Evolutionary conservation across 1,284 basidiomycete species (phyloP).

Genomic region (Rhodotorula mucilaginosa): DNA sequence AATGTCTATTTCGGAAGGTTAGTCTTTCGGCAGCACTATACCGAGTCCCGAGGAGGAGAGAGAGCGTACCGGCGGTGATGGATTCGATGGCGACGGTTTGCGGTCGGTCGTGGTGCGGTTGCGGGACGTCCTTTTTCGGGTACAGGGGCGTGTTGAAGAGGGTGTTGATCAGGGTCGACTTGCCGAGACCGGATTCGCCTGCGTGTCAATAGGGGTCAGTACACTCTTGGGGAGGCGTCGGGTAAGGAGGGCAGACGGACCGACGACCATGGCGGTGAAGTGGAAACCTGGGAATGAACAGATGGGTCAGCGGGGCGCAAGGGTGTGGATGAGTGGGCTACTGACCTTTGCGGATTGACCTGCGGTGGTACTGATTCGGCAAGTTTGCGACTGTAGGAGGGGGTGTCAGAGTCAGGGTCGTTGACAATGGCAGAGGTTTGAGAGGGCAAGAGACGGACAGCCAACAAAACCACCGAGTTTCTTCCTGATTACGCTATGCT

Average conservation of each 20-base stretch:
- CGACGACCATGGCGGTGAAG: constrained; percentile 94
- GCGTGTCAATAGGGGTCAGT: constrained; percentile 25
- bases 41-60: not conserved
- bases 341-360: constrained; percentile 68
- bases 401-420: not conserved
- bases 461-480: constrained; percentile 79
- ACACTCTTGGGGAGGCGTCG: constrained; percentile 18
- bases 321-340: not conserved
- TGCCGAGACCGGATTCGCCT: constrained; percentile 97
- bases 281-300: constrained; percentile 62
- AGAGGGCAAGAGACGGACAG: constrained; percentile 36
- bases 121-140: constrained; percentile 72
- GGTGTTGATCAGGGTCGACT: constrained; percentile 96
- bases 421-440: not conserved
- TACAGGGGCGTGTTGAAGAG: constrained; percentile 94
- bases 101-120: constrained; percentile 78
- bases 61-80: constrained; percentile 71
- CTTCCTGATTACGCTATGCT: constrained; percentile 67
- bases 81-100: constrained; percentile 95
- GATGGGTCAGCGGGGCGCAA: not conserved
- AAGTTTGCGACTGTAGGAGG: constrained; percentile 67
- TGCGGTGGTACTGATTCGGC: constrained; percentile 95
- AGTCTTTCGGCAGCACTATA: not conserved
- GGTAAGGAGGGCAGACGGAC: constrained; percentile 56
- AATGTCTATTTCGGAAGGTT: constrained; percentile 64